Evolutionary conservation across 345 rosid genomes (phyloP).

Genomic region (Carallia pectinifolia): DNA sequence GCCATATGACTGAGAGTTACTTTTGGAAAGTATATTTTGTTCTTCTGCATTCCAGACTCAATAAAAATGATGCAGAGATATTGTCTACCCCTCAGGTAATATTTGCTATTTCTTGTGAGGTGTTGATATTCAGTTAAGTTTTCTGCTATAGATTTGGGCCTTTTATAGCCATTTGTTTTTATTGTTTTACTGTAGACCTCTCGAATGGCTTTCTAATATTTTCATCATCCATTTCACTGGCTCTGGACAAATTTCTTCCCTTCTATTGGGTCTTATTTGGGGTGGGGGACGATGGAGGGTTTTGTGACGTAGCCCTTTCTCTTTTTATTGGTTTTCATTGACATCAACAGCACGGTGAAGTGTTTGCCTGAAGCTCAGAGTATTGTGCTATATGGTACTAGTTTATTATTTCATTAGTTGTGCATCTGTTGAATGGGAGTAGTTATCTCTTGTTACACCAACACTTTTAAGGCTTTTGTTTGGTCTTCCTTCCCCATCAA

Average conservation of each 20-base stretch:
- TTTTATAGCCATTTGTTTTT: background rate
- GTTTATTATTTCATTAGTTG: no score
- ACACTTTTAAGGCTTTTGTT: no score
- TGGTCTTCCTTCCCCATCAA: no score
- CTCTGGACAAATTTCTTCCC: no score
- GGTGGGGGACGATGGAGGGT: background rate
- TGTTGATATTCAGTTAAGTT: background rate
- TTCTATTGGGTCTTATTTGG: background rate
- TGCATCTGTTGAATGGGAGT: no score
- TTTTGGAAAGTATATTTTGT: constrained; percentile 38
- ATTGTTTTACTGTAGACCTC: background rate
- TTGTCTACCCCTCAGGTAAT: constrained; percentile 32
- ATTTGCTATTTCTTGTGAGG: background rate
- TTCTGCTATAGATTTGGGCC: background rate
- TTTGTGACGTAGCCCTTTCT: background rate
- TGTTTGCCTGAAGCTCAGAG: background rate
- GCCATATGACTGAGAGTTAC: constrained; percentile 34
- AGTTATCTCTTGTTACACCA: no score
- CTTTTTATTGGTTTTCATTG: background rate
- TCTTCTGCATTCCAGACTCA: constrained; percentile 34
- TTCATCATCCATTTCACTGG: no score
- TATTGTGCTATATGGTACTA: background rate
- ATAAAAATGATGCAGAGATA: constrained; percentile 30
- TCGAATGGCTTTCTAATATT: background rate
- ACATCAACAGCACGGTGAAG: background rate